phyloP scores from a whole-genome alignment of 164 flowering plant genomes.

The Chimonanthus praecox region DNA sequence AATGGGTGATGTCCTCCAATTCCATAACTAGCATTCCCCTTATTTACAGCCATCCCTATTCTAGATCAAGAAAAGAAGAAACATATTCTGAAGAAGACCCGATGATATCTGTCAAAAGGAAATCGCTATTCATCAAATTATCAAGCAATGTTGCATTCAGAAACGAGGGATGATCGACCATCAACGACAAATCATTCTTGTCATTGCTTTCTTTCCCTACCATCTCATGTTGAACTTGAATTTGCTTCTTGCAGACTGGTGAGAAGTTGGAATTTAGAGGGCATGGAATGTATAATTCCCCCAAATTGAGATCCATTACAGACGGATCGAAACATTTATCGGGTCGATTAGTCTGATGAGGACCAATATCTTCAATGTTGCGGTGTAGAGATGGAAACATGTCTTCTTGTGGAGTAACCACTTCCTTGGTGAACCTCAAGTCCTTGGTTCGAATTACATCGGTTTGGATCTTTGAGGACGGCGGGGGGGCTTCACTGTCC shows the following conservation, averaged over 20 bases:
- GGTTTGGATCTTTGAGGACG: background rate
- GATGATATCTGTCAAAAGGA: background rate
- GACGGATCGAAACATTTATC: too few species aligned
- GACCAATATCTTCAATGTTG: background rate
- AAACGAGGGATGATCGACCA: background rate
- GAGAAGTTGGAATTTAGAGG: background rate
- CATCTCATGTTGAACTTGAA: background rate
- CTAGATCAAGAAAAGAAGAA: background rate
- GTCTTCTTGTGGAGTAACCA: background rate
- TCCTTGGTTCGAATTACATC: background rate
- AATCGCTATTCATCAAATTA: background rate
- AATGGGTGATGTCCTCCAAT: too few species aligned
- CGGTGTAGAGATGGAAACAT: background rate
- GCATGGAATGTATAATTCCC: background rate
- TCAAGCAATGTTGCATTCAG: background rate
- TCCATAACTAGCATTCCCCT: background rate
- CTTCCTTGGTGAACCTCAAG: background rate
- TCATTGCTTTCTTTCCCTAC: background rate
- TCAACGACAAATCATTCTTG: too few species aligned
- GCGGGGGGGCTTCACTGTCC: background rate
- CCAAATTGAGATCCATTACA: background rate
- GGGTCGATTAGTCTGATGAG: background rate
- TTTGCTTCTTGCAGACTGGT: background rate
- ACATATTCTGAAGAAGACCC: background rate
- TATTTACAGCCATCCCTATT: background rate